Conservation (phyloP, 768 basidiomycete species). For the Psilocybe cubensis region DNA sequence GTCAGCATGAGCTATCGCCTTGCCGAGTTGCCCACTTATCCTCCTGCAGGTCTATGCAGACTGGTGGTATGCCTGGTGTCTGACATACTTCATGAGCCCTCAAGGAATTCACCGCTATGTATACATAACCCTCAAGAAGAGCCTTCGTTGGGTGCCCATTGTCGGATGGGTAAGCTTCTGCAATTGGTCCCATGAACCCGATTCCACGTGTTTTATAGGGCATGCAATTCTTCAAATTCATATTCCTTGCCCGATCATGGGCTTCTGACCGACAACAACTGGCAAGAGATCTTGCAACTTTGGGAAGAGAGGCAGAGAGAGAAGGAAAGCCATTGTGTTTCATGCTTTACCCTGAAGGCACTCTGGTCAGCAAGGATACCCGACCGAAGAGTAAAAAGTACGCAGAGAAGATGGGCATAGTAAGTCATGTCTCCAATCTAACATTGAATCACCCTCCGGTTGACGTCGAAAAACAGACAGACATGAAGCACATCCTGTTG, state of each 20-base stretch:
- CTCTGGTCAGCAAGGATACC: constrained; percentile 87
- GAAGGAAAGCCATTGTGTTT: constrained; percentile 77
- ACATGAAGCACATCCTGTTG: constrained; percentile 80
- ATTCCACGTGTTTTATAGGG: constrained; percentile 46
- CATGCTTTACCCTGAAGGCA: constrained; percentile 95
- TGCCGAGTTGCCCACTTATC: constrained; percentile 3
- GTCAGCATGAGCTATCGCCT: constrained; percentile 39
- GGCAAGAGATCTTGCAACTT: constrained; percentile 61
- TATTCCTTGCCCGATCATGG: constrained; percentile 93
- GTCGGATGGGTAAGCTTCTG: constrained; percentile 76
- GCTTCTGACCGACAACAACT: constrained; percentile 78
- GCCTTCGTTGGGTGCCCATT: constrained; percentile 81
- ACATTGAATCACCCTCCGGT: background rate
- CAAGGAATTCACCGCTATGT: constrained; percentile 70
- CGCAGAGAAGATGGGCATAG: constrained; percentile 87
- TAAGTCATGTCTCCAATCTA: constrained; percentile 45
- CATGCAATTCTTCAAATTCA: constrained; percentile 95
- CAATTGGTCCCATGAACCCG: background rate
- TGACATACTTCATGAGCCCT: constrained; percentile 71
- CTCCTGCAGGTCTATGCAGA: constrained; percentile 67
- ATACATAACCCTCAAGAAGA: constrained; percentile 92
- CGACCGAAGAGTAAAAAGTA: constrained; percentile 84
- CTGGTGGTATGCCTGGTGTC: constrained; percentile 90
- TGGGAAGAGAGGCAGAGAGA: constrained; percentile 71
- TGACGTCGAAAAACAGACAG: constrained; percentile 51